Evolutionary conservation across 257 asterid genomes (phyloP), one percentile per base, ranked within the genome.

Genomic region (Salvia rosmarinus): DNA sequence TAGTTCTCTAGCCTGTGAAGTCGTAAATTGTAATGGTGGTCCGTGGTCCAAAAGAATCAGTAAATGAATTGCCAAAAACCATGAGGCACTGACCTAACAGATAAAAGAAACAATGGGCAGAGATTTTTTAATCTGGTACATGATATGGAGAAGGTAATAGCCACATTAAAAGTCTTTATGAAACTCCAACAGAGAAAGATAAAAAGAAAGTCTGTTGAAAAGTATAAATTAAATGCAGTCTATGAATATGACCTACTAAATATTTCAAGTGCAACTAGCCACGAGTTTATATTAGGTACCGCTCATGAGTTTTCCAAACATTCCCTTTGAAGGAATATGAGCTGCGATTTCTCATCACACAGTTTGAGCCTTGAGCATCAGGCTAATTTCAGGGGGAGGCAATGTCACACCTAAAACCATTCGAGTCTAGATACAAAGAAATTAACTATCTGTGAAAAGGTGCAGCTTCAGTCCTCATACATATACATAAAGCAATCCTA

Each of bases 401-500:
- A 58, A 28, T n/a, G 42, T 13, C 23, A 17, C 12, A 17, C 21
- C 44, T 32, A 58, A 57, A 23, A 35, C 3, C 44, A 34, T 32
- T 4, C 6, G 2, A 58, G 44, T 17, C 28, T 11, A 35, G 30
- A 67, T 9, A 5, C 50, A 44, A 55, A 37, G 14, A 11, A 43
- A 57, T 17, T 55, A 12, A 25, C 14, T 56, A n/a, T 13, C 51
- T 1, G 19, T 34, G 12, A 42, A 70, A 9, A 25, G 32, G 37
- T 28, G 30, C 43, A 59, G 43, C 50, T 25, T 61, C 6, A 16
- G 30, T 37, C 4, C 20, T 40, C 71, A 52, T 14, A 28, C 69
- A 67, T 34, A 34, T 34, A n/a, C n/a, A n/a, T n/a, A n/a, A n/a
- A n/a, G 14, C 11, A 47, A 43, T n/a, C 80, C 70, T 5, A 46